These are phyloP conservation scores for Xylaria polymorpha DNA, from an alignment of 2,329 filamentous ascomycete genomes.

Conservation along the genomic window DNA sequence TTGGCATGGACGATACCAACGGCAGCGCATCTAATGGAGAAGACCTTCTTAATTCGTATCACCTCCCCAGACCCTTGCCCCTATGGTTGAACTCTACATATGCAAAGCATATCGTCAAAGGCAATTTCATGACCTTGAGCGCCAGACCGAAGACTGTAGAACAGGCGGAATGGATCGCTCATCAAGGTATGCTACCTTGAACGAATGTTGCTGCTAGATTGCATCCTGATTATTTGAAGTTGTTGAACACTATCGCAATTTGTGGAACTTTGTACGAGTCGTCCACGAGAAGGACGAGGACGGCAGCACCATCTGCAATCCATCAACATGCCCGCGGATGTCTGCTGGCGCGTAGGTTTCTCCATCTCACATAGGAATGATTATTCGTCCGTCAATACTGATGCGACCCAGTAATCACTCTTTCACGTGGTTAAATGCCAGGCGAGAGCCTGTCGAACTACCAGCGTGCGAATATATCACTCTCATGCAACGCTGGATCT, in stretches of 20 bases:
- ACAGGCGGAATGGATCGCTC: slow-evolving; percentile 93
- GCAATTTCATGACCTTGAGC: slow-evolving; percentile 96
- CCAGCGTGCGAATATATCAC: slow-evolving; percentile 94
- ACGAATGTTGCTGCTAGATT: not conserved
- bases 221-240: slow-evolving; percentile 63
- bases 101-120: slow-evolving; percentile 90
- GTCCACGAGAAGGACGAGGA: slow-evolving; percentile 87
- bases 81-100: slow-evolving; percentile 81
- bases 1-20: slow-evolving; percentile 73
- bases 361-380: not conserved
- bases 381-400: not conserved
- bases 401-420: slow-evolving; percentile 76
- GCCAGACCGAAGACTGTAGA: slow-evolving; percentile 94
- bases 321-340: slow-evolving; percentile 87
- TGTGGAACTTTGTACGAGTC: slow-evolving; percentile 89
- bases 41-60: slow-evolving; percentile 68
- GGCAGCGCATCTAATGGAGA: slow-evolving; percentile 62
- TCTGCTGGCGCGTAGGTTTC: slow-evolving; percentile 86
- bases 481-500: slow-evolving; percentile 96
- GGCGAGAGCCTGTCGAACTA: slow-evolving; percentile 88
- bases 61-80: slow-evolving; percentile 74
- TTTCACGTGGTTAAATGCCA: slow-evolving; percentile 94
- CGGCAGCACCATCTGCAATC: slow-evolving; percentile 83
- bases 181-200: slow-evolving; percentile 75
- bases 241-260: slow-evolving; percentile 89